phyloP scores from a whole-genome alignment of 106 monocot genomes.

The Acorus gramineus region DNA sequence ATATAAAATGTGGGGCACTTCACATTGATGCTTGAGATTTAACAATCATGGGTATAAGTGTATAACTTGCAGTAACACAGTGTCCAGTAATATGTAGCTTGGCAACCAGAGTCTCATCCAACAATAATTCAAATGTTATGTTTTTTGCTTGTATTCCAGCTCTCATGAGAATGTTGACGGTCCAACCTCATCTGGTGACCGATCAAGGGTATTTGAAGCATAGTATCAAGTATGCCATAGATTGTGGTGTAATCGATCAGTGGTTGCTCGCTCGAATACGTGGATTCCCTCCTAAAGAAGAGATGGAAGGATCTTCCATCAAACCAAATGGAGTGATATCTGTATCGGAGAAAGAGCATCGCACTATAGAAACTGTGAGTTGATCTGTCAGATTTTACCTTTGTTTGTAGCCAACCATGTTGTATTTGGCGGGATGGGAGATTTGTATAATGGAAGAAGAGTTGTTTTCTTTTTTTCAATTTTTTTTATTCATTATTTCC shows the following conservation, averaged over 20 bases:
- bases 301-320: slow-evolving; percentile 7
- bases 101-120: too few relatives aligned
- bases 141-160: slow-evolving; percentile 30
- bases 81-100: too few relatives aligned
- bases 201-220: slow-evolving; percentile 64
- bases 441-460: too few relatives aligned
- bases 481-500: too few relatives aligned
- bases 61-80: too few relatives aligned
- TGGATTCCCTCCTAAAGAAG: slow-evolving; percentile 54
- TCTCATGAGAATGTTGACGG: slow-evolving; percentile 78
- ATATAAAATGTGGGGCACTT: too few relatives aligned
- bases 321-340: slow-evolving; percentile 17
- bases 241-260: slow-evolving; percentile 69
- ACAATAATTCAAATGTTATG: too few relatives aligned
- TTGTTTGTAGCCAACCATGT: too few relatives aligned
- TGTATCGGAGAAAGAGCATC: slow-evolving; percentile 56
- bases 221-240: slow-evolving; percentile 64
- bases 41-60: too few relatives aligned
- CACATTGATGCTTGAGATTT: too few relatives aligned
- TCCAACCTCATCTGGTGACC: slow-evolving; percentile 56
- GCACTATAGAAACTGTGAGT: slow-evolving; percentile 22
- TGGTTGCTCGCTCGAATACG: slow-evolving; percentile 34
- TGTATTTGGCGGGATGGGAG: too few relatives aligned
- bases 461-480: too few relatives aligned
- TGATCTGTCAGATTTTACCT: neutral